phyloP scores from a whole-genome alignment of 139 green algal genomes.

The Chlamydomonas schloesseri region DNA sequence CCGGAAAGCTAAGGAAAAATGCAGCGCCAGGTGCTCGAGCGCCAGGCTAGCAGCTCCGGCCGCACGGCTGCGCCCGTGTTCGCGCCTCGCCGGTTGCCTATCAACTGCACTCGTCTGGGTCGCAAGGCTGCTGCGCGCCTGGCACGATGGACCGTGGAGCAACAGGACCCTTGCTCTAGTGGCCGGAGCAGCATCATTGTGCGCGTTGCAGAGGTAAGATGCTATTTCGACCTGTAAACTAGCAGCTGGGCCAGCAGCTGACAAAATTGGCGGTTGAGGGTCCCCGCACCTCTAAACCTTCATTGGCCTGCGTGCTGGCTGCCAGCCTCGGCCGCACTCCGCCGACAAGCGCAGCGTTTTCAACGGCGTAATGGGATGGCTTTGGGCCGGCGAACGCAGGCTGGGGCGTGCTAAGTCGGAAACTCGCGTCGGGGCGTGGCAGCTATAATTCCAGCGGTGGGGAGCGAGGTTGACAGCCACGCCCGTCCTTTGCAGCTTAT shows the following conservation, averaged over 20 bases:
- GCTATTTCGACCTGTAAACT: too few relatives aligned
- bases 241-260: too few relatives aligned
- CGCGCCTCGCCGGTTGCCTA: neutral
- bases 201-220: conserved; percentile 19
- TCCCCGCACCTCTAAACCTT: neutral
- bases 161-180: conserved; percentile 29
- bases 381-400: too few relatives aligned
- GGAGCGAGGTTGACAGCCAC: too few relatives aligned
- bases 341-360: too few relatives aligned
- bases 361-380: too few relatives aligned
- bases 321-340: too few relatives aligned
- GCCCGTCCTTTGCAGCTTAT: too few relatives aligned
- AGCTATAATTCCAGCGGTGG: too few relatives aligned
- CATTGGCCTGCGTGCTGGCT: too few relatives aligned
- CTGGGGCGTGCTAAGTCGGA: too few relatives aligned
- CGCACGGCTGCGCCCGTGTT: neutral
- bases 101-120: neutral
- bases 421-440: too few relatives aligned
- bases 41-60: neutral
- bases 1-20: neutral
- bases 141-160: neutral
- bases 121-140: neutral
- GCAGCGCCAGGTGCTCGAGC: neutral
- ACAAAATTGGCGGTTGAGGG: neutral
- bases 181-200: neutral